These are phyloP conservation scores for Aspergillus sp. DNA, from an alignment of 2,329 filamentous ascomycete species.

Conservation along the genomic window DNA sequence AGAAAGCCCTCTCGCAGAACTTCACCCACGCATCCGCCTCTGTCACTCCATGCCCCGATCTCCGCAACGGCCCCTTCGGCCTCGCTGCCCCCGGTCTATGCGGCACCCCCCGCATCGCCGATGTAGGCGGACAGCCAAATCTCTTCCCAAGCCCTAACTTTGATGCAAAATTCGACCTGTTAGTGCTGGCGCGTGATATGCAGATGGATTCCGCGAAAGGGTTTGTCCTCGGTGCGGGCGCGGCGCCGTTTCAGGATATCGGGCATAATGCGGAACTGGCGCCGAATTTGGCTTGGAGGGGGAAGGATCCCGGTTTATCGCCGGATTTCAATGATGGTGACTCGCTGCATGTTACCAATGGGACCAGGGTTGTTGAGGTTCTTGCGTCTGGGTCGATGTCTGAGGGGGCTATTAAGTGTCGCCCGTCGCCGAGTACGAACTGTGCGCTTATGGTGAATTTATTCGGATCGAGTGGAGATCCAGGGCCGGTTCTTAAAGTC, in stretches of 20 bases:
- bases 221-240: conserved; percentile 43
- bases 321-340: not conserved
- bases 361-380: not conserved
- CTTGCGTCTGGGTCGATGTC: not conserved
- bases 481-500: conserved; percentile 40
- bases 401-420: not conserved
- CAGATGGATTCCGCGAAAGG: conserved; percentile 35
- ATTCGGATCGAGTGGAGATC: conserved; percentile 36
- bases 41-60: conserved; percentile 6
- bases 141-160: conserved; percentile 39
- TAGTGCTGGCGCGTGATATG: conserved; percentile 36
- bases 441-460: conserved; percentile 48
- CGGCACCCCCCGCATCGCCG: conserved; percentile 42
- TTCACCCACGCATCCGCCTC: not conserved
- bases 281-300: conserved; percentile 31
- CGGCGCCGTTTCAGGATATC: conserved; percentile 44
- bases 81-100: conserved; percentile 36
- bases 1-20: not conserved
- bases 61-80: conserved; percentile 3
- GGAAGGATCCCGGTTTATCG: no score
- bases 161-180: conserved; percentile 28
- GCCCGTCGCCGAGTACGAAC: conserved; percentile 25
- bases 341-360: not conserved
- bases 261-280: conserved; percentile 47
- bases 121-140: conserved; percentile 48